These are phyloP conservation scores for Meira miltonrushii DNA, from an alignment of 1,284 basidiomycete genomes.

Conservation along the genomic window DNA sequence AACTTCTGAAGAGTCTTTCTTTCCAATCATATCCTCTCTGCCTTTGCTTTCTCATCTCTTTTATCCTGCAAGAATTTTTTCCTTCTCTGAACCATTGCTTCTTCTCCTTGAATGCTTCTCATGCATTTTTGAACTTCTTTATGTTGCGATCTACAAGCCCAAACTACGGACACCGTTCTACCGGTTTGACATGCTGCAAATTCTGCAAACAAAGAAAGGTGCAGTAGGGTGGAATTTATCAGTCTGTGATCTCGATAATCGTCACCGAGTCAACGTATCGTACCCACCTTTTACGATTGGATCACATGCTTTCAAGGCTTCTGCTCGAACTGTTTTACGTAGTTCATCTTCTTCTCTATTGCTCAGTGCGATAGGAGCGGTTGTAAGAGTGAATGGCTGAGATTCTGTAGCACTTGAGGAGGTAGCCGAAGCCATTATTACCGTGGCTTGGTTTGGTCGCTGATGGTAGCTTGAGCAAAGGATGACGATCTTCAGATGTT, in stretches of 20 bases:
- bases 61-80: slow-evolving; percentile 1
- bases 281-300: slow-evolving; percentile 65
- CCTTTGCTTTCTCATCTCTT: background rate
- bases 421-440: background rate
- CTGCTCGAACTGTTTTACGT: slow-evolving; percentile 71
- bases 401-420: background rate
- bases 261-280: background rate
- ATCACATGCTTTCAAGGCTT: slow-evolving; percentile 74
- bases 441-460: background rate
- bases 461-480: background rate
- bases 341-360: slow-evolving; percentile 80
- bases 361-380: slow-evolving; percentile 63
- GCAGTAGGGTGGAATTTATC: background rate
- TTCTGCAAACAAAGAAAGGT: slow-evolving; percentile 56
- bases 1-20: no score
- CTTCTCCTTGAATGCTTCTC: slow-evolving; percentile 59
- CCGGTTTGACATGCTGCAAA: slow-evolving; percentile 78
- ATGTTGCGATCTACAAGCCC: slow-evolving; percentile 70
- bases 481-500: no score
- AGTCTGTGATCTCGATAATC: background rate
- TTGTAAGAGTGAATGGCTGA: background rate
- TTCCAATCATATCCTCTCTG: background rate
- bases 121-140: slow-evolving; percentile 73
- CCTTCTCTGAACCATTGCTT: slow-evolving; percentile 5
- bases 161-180: slow-evolving; percentile 74